Evolutionary conservation across 1,139 yeast genomes (phyloP).

Genomic region (Kurtzmaniella quercitrusa): DNA sequence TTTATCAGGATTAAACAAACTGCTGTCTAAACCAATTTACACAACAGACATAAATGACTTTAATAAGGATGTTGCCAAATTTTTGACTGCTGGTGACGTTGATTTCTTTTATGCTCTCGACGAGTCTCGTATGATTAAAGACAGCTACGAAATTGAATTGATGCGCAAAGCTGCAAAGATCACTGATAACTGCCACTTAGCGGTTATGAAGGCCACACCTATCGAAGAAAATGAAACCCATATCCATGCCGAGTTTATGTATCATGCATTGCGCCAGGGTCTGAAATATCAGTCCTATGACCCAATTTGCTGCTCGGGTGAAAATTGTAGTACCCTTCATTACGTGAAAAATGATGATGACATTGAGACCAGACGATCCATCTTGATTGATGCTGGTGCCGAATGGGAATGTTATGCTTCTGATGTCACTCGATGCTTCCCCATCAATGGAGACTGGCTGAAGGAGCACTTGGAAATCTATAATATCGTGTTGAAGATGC

Average conservation of each 20-base stretch:
- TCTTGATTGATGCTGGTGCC: slow-evolving; percentile 94
- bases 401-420: slow-evolving; percentile 93
- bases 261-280: slow-evolving; percentile 93
- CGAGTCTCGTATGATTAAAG: slow-evolving; percentile 82
- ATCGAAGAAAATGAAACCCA: slow-evolving; percentile 87
- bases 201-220: slow-evolving; percentile 90
- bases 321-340: slow-evolving; percentile 87
- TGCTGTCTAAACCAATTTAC: slow-evolving; percentile 16
- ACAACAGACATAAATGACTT: slow-evolving; percentile 45
- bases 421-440: slow-evolving; percentile 95
- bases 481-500: slow-evolving; percentile 82
- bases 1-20: slow-evolving; percentile 19
- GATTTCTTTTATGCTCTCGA: slow-evolving; percentile 73
- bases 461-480: slow-evolving; percentile 82
- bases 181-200: slow-evolving; percentile 83
- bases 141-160: slow-evolving; percentile 69
- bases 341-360: slow-evolving; percentile 81
- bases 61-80: slow-evolving; percentile 25
- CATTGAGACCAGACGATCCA: slow-evolving; percentile 50
- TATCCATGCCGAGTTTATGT: slow-evolving; percentile 90
- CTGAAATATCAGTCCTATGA: slow-evolving; percentile 86
- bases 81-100: slow-evolving; percentile 37
- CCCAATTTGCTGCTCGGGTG: slow-evolving; percentile 94
- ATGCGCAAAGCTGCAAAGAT: slow-evolving; percentile 78
- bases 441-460: slow-evolving; percentile 86